A percentile compares a stretch with the other conserved stretches of the same genome.
Conservation (phyloP, 2,329 filamentous ascomycete genomes). For the Penicillium sp. region DNA sequence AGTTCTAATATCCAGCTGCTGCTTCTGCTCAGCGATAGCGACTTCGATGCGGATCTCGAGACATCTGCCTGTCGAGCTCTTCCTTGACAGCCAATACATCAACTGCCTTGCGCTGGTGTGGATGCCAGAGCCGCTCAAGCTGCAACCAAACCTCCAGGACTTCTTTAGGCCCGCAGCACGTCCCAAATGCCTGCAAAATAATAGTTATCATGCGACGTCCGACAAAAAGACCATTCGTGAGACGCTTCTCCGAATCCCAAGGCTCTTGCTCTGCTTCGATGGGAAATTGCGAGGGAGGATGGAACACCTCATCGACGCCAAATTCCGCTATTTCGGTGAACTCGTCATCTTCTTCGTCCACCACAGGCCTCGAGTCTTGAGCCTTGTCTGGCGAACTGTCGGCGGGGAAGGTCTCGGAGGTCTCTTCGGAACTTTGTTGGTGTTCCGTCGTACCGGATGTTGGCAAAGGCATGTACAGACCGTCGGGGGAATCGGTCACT, state of each 20-base stretch:
- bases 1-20: conserved; percentile 1
- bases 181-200: conserved; percentile 40
- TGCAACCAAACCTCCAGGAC: conserved; percentile 39
- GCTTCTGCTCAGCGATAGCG: conserved; percentile 10
- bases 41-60: conserved; percentile 14
- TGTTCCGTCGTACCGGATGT: conserved; percentile 4
- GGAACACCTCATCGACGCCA: conserved; percentile 10
- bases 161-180: conserved; percentile 36
- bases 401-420: not conserved
- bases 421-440: not conserved
- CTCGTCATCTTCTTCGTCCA: conserved; percentile 11
- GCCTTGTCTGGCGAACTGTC: not conserved
- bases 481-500: conserved; percentile 12
- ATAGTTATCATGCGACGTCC: conserved; percentile 41
- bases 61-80: conserved; percentile 38
- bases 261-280: conserved; percentile 2
- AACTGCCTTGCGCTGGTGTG: conserved; percentile 32
- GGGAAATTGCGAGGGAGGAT: not conserved
- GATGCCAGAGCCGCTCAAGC: conserved; percentile 42
- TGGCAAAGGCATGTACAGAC: conserved; percentile 28
- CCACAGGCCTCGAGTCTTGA: not conserved
- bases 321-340: conserved; percentile 3
- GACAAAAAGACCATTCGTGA: conserved; percentile 42
- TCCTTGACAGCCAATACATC: conserved; percentile 39
- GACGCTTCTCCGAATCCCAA: conserved; percentile 27